A percentile compares a stretch with the other conserved stretches of the same genome.
phyloP scores from a whole-genome alignment of 768 basidiomycete genomes.

The Pholiota molesta region DNA sequence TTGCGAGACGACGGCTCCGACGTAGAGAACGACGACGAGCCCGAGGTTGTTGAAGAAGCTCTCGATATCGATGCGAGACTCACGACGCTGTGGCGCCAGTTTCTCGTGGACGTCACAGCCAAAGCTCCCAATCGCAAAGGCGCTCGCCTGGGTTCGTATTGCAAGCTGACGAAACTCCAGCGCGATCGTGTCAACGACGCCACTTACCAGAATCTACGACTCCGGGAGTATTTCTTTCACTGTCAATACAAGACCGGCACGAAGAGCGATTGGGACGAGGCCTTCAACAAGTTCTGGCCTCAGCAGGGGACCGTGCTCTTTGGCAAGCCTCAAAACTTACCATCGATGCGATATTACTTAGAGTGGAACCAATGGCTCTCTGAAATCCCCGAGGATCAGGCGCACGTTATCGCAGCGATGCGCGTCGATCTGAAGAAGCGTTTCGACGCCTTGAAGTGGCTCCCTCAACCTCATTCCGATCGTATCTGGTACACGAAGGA shows the following conservation, averaged over 20 bases:
- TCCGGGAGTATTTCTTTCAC: constrained; percentile 15
- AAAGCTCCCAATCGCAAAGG: constrained; percentile 16
- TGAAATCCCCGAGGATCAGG: neutral
- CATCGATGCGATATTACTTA: neutral
- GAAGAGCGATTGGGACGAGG: constrained; percentile 2
- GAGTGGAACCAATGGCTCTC: neutral
- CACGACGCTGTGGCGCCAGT: constrained; percentile 21
- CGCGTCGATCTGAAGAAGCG: neutral
- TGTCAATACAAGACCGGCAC: constrained; percentile 5
- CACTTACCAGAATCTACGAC: constrained; percentile 14
- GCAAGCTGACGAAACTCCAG: constrained; percentile 1
- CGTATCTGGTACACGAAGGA: constrained; percentile 14
- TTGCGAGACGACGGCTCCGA: constrained; percentile 11
- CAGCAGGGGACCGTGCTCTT: neutral
- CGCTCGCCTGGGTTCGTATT: constrained; percentile 14
- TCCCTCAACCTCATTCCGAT: constrained; percentile 12
- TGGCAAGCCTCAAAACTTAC: constrained; percentile 1
- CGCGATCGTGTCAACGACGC: constrained; percentile 9
- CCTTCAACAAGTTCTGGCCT: constrained; percentile 12
- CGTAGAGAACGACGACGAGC: constrained; percentile 1
- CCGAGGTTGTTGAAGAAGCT: neutral
- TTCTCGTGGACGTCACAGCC: constrained; percentile 19
- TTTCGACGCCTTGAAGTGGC: constrained; percentile 6
- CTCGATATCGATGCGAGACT: constrained; percentile 13
- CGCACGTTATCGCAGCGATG: neutral